These are phyloP conservation scores for Angophora floribunda DNA, from an alignment of 345 rosid genomes.

Conservation along the genomic window DNA sequence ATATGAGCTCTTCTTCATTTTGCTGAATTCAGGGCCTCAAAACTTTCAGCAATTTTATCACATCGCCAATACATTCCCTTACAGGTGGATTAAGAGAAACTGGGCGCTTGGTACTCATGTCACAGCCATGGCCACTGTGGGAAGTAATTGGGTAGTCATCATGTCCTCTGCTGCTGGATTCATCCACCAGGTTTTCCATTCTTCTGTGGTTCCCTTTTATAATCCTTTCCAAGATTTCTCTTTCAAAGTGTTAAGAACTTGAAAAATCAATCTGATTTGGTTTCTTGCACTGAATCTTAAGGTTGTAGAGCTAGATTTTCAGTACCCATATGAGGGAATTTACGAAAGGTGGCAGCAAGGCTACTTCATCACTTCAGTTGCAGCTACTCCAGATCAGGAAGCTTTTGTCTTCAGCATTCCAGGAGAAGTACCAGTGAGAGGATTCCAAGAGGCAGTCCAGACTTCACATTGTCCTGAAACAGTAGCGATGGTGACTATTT, in stretches of 20 bases:
- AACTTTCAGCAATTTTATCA: slow-evolving; percentile 66
- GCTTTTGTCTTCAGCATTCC: slow-evolving; percentile 1
- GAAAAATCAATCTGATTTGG: background rate
- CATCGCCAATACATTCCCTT: slow-evolving; percentile 79
- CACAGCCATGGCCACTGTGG: slow-evolving; percentile 32
- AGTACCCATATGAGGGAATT: background rate
- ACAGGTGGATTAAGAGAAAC: slow-evolving; percentile 47
- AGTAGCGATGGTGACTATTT: background rate
- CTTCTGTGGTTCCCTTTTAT: background rate
- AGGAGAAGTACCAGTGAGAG: background rate
- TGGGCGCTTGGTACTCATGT: slow-evolving; percentile 81
- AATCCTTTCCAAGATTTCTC: background rate
- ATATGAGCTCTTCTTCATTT: background rate
- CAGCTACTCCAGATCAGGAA: background rate
- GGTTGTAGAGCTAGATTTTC: background rate
- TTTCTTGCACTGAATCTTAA: background rate
- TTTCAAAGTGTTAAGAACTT: background rate
- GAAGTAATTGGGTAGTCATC: slow-evolving; percentile 8
- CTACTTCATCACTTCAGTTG: background rate
- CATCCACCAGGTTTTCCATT: background rate
- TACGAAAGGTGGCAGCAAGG: background rate
- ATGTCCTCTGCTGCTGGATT: slow-evolving; percentile 5
- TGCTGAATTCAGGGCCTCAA: slow-evolving; percentile 44
- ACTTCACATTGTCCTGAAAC: background rate
- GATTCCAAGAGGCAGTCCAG: background rate